Base-by-base conservation (phyloP, 768 basidiomycete species). In the Leccinum olivaceopallidum region DNA sequence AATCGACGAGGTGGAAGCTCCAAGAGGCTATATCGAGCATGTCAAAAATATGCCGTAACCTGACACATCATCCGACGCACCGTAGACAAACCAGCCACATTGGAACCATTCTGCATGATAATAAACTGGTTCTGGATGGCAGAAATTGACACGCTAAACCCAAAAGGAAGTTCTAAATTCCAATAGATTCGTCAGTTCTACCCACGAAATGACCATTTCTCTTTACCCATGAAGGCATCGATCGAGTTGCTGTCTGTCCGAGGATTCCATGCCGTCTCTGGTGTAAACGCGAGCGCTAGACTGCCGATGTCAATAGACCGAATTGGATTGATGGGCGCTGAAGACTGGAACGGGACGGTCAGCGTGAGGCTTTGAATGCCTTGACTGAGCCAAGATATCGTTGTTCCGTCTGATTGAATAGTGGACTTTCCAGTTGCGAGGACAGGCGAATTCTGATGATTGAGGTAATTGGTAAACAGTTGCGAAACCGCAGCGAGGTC, bases 391-490 rank as follows among this genome's bases (percentile, higher is more conserved):
- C 89, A 92, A 8, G 83, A 82, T 58, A 91, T 82, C 5, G 73
- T 66, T 13, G 81, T 73, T 28, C 83, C 83, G 69, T 88, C 85
- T 4, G 73, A 53, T 62, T 87, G 87, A 4, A 81, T 69, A 10
- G 87, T 85, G 22, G 85, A 86, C 54, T 75, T 69, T 16, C 89
- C 89, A 13, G 74, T 77, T 2, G 88, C 89, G 59, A 85, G 68
- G 39, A 90, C 85, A 4, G 76, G 79, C 4, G 87, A 84, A 18
- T 65, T 71, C 24, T 83, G 81, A 24, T 86, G 80, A 65, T 92
- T 90, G 63, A 92, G 75, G 68, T 89, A 90, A 52, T 83, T 82
- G 16, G 87, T 88, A 72, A 91, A 91, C 47, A 91, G 75, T 56
- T 82, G 69, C 7, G 86, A 86, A 52, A 89, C 75, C n/a, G 68